Conservation (phyloP, 768 basidiomycete species). For the Tubosaeta sp. region DNA sequence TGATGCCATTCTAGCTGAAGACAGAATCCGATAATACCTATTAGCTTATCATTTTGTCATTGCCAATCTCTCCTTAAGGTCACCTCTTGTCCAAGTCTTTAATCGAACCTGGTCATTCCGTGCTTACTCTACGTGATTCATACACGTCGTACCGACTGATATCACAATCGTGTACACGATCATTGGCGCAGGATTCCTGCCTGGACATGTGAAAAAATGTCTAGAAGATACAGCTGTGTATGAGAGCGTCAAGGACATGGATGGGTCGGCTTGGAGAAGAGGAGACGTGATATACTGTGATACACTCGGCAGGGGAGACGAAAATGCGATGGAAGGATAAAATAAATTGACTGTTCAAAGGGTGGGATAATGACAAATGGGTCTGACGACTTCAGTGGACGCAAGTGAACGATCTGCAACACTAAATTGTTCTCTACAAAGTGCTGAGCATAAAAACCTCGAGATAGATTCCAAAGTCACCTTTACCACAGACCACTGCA, state of each 20-base stretch:
- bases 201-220: neutral
- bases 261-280: neutral
- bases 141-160: constrained; percentile 7
- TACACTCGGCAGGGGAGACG: neutral
- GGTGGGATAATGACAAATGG: constrained; percentile 1
- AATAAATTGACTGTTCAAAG: neutral
- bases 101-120: neutral
- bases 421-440: constrained; percentile 53
- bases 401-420: neutral
- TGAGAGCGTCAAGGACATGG: constrained; percentile 1
- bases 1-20: constrained; percentile 74
- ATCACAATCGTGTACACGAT: constrained; percentile 11
- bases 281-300: constrained; percentile 1
- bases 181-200: constrained; percentile 4
- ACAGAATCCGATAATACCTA: constrained; percentile 33
- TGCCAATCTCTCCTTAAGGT: neutral
- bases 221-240: neutral
- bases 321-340: neutral
- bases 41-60: neutral
- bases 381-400: neutral
- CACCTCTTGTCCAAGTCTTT: neutral
- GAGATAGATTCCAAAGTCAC: constrained; percentile 32
- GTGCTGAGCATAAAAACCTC: constrained; percentile 6
- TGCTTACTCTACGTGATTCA: neutral
- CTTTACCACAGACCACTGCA: constrained; percentile 80